Percentiles rank a stretch among this genome's conserved stretches.
Conservation (phyloP, 352 stramenopile species). For the Thraustochytrium striatum region DNA sequence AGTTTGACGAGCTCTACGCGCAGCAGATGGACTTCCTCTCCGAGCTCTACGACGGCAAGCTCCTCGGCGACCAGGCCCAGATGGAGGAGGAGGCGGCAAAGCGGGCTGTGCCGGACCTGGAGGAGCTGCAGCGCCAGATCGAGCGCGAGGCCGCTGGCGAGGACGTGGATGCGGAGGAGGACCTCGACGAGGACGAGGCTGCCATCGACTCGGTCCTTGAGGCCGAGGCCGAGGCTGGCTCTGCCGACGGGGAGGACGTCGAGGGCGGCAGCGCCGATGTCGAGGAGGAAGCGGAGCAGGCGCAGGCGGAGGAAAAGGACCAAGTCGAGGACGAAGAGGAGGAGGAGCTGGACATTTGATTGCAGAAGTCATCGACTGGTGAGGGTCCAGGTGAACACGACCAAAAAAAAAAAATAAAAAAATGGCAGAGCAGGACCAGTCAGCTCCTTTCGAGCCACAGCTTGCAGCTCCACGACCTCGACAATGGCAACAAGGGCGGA, state of each 20-base stretch:
- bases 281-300: slow-evolving; percentile 43
- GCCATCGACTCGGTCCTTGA: slow-evolving; percentile 11
- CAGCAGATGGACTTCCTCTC: slow-evolving; percentile 98
- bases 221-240: slow-evolving; percentile 35
- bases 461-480: too few relatives aligned
- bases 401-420: too few relatives aligned
- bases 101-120: slow-evolving; percentile 54
- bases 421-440: too few relatives aligned
- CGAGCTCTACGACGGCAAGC: slow-evolving; percentile 97
- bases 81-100: slow-evolving; percentile 62
- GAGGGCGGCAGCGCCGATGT: slow-evolving; percentile 21
- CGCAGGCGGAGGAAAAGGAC: too few relatives aligned
- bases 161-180: slow-evolving; percentile 41
- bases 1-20: slow-evolving; percentile 98
- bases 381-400: too few relatives aligned
- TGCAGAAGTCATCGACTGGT: too few relatives aligned
- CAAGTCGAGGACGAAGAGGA: slow-evolving; percentile 53
- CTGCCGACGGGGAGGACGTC: slow-evolving; percentile 47
- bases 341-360: slow-evolving; percentile 26
- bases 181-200: slow-evolving; percentile 28
- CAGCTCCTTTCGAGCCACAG: too few relatives aligned
- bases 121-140: slow-evolving; percentile 62
- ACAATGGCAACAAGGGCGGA: too few relatives aligned
- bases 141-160: slow-evolving; percentile 65
- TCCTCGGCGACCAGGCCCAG: slow-evolving; percentile 92